Conservation (phyloP, 139 green algal genomes). For the Micractinium sp. region DNA sequence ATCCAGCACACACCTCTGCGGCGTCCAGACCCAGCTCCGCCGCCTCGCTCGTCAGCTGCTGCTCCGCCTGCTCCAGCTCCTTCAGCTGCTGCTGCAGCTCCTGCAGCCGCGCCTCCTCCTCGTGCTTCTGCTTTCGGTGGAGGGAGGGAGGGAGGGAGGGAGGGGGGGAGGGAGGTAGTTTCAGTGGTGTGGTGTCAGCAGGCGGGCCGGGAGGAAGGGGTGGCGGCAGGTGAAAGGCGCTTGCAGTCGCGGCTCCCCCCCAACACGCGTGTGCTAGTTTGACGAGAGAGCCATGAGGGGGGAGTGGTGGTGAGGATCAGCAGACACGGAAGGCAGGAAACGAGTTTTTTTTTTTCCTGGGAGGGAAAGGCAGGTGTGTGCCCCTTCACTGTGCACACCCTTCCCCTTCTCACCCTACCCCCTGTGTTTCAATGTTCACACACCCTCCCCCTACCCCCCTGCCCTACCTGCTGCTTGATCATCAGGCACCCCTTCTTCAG, state of each 20-base stretch:
- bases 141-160: not conserved
- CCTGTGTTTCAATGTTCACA: no score
- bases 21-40: constrained; percentile 23
- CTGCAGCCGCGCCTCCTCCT: constrained; percentile 24
- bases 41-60: constrained; percentile 22
- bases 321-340: no score
- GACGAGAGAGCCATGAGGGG: no score
- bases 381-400: no score
- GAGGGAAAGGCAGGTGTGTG: no score
- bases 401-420: no score
- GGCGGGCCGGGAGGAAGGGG: no score
- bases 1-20: not conserved
- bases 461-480: constrained; percentile 27
- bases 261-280: not conserved
- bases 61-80: constrained; percentile 31
- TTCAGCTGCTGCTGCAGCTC: constrained; percentile 32
- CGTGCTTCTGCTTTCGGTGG: constrained; percentile 4
- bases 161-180: not conserved
- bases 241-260: no score
- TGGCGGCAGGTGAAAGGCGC: no score
- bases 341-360: no score
- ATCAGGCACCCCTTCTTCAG: constrained; percentile 47
- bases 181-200: no score
- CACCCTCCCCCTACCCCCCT: not conserved
- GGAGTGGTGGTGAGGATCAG: no score